A percentile compares a stretch with the other conserved stretches of the same genome.
These are phyloP conservation scores for Aegilops umbellulata DNA, from an alignment of 176 grass and related monocot species.

Conservation along the genomic window DNA sequence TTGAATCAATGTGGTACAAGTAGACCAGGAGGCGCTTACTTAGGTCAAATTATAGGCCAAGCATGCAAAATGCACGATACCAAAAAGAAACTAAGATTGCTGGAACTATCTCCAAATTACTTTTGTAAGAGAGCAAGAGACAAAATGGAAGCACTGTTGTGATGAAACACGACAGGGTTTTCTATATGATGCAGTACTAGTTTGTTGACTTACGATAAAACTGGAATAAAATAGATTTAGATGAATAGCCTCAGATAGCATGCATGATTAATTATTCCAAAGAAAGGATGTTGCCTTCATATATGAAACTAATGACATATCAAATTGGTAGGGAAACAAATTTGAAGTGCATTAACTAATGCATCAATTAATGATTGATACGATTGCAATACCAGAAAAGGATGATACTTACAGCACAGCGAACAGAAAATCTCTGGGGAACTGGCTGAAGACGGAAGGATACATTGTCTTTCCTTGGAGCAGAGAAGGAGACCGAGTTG, in stretches of 20 bases:
- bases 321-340: not conserved
- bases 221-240: not conserved
- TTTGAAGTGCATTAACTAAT: not conserved
- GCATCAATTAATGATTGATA: not conserved
- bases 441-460: slow-evolving; percentile 35
- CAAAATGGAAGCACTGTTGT: not conserved
- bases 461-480: slow-evolving; percentile 45
- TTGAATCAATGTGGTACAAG: not conserved
- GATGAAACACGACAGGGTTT: not conserved
- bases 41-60: not conserved
- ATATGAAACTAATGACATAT: not conserved
- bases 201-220: not conserved
- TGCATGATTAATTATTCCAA: slow-evolving; percentile 2
- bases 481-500: slow-evolving; percentile 38
- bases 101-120: not conserved
- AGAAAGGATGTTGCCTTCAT: not conserved
- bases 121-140: not conserved
- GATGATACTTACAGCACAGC: slow-evolving; percentile 41
- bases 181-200: not conserved
- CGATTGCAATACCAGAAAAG: not conserved
- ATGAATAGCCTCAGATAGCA: not conserved
- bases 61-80: not conserved
- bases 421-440: slow-evolving; percentile 35
- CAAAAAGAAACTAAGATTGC: not conserved
- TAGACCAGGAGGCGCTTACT: not conserved